Evolutionary conservation across 176 grass and related monocot genomes (phyloP).

Genomic region (Bonia amplexicaulis): DNA sequence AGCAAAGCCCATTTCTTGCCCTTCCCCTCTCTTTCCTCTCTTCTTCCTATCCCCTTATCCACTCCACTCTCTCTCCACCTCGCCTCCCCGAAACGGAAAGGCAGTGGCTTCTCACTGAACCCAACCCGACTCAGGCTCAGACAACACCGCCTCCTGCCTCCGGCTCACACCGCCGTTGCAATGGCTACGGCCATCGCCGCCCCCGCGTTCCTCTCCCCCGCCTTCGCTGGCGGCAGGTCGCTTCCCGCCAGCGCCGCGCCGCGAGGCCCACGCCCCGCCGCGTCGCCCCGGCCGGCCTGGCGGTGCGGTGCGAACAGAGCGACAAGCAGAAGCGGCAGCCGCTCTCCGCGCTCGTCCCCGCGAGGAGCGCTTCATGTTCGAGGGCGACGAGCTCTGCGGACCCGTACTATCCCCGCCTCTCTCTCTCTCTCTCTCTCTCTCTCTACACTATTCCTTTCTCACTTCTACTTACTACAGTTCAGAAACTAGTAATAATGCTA

Average conservation of each 20-base stretch:
- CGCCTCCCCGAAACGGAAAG: conserved; percentile 26
- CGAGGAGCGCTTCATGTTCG: conserved; percentile 78
- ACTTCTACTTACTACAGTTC: background rate
- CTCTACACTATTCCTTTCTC: background rate
- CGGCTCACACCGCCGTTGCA: background rate
- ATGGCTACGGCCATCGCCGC: conserved; percentile 59
- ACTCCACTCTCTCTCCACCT: background rate
- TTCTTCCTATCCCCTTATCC: conserved; percentile 14
- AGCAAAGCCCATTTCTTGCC: conserved; percentile 1
- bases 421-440: background rate
- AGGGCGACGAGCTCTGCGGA: conserved; percentile 58
- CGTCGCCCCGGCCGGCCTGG: conserved; percentile 15
- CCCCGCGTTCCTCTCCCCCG: conserved; percentile 40
- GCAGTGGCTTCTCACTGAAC: conserved; percentile 25
- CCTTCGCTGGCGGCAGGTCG: conserved; percentile 18
- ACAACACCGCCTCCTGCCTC: background rate
- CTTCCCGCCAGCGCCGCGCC: conserved; percentile 16
- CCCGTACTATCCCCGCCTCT: conserved; percentile 17
- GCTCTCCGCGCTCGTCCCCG: conserved; percentile 32
- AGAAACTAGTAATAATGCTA: background rate
- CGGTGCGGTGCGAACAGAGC: conserved; percentile 53
- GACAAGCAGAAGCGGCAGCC: conserved; percentile 50
- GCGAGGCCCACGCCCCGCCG: conserved; percentile 21
- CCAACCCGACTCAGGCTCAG: background rate
- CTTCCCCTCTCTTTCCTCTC: background rate